phyloP scores from a whole-genome alignment of 441 rosid genomes.

The Pelargonium australe region DNA sequence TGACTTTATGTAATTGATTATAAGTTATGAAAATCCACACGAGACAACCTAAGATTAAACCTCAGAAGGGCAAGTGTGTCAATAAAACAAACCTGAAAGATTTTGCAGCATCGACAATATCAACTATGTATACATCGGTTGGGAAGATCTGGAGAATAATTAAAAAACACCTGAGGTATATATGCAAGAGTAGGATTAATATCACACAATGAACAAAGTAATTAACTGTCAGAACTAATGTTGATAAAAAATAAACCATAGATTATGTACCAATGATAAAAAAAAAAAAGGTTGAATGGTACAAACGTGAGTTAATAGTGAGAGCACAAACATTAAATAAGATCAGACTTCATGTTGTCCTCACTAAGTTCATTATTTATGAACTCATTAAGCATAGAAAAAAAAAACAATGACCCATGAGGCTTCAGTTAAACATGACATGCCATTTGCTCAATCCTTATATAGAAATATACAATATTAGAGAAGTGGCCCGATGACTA shows the following conservation, averaged over 20 bases:
- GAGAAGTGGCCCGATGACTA: not conserved
- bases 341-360: not conserved
- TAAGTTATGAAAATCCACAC: not conserved
- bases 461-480: not conserved
- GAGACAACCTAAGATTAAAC: constrained; percentile 3
- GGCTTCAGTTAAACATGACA: not conserved
- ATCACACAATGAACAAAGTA: not conserved
- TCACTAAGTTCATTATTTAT: not conserved
- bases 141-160: constrained; percentile 67
- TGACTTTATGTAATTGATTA: not conserved
- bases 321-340: too few species aligned
- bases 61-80: constrained; percentile 16
- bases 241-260: not conserved
- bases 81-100: constrained; percentile 58
- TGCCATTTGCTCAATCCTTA: not conserved
- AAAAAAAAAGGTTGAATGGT: not conserved
- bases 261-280: not conserved
- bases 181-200: not conserved
- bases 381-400: not conserved
- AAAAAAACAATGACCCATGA: not conserved
- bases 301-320: not conserved
- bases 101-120: constrained; percentile 67
- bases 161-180: not conserved
- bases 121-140: constrained; percentile 64
- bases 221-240: not conserved